Percentiles rank a stretch among this genome's conserved stretches.
Conservation (phyloP, 345 rosid genomes). For the Barbarea vulgaris region DNA sequence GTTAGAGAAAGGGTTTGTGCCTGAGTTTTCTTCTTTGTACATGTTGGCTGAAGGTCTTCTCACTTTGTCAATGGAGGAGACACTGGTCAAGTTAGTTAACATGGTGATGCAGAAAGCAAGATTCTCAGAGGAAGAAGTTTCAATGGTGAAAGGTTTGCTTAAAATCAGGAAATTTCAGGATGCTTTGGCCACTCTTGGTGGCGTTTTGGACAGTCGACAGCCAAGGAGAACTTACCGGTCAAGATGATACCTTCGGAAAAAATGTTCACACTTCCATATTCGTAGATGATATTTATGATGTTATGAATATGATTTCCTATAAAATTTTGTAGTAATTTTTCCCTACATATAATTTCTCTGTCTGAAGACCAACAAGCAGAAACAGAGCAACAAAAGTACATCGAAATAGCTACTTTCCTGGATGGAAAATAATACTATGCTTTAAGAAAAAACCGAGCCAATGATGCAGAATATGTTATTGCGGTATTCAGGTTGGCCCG, state of each 20-base stretch:
- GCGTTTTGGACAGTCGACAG: constrained; percentile 50
- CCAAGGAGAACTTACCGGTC: constrained; percentile 48
- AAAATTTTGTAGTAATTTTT: neutral
- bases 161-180: constrained; percentile 72
- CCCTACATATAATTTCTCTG: neutral
- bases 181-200: constrained; percentile 68
- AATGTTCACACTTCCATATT: neutral
- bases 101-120: constrained; percentile 73
- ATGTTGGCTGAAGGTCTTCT: constrained; percentile 89
- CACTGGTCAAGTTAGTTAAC: constrained; percentile 59
- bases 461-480: no score
- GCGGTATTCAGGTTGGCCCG: no score
- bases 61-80: constrained; percentile 69
- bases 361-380: neutral
- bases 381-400: neutral
- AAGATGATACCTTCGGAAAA: constrained; percentile 28
- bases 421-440: no score
- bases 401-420: no score
- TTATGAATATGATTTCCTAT: constrained; percentile 6
- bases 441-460: no score
- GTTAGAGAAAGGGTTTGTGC: constrained; percentile 67
- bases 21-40: constrained; percentile 71
- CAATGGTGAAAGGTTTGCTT: constrained; percentile 72
- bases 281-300: neutral
- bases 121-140: constrained; percentile 56